Evolutionary conservation across 495 filamentous ascomycete genomes (phyloP).

Genomic region (Astrothelium subdiscretum): DNA sequence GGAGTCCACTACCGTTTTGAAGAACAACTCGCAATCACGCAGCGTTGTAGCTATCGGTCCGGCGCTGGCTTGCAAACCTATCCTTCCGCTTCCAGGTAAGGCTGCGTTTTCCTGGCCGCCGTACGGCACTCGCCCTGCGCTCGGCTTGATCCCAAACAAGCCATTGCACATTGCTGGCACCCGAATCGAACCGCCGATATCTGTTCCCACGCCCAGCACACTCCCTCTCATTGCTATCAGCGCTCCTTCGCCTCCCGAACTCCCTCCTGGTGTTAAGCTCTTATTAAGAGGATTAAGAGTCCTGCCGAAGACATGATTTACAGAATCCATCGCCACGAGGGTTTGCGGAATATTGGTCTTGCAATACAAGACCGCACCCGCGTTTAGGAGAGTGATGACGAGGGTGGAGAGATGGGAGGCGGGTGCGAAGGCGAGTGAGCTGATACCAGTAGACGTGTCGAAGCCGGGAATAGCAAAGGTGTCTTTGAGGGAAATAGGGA

Average conservation of each 20-base stretch:
- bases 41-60: slow-evolving; percentile 27
- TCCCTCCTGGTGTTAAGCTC: slow-evolving; percentile 41
- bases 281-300: slow-evolving; percentile 28
- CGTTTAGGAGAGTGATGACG: slow-evolving; percentile 24
- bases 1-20: slow-evolving; percentile 18
- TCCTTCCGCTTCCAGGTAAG: slow-evolving; percentile 13
- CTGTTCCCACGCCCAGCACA: slow-evolving; percentile 39
- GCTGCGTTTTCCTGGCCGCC: slow-evolving; percentile 35
- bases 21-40: slow-evolving; percentile 30
- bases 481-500: slow-evolving; percentile 32
- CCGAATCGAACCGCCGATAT: slow-evolving; percentile 61
- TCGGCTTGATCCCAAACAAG: slow-evolving; percentile 48
- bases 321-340: slow-evolving; percentile 29
- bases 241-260: slow-evolving; percentile 46
- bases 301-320: slow-evolving; percentile 34
- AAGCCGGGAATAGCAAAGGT: slow-evolving; percentile 27
- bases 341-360: slow-evolving; percentile 37
- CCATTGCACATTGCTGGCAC: slow-evolving; percentile 56
- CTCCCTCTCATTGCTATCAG: slow-evolving; percentile 28
- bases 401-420: slow-evolving; percentile 19
- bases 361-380: slow-evolving; percentile 33
- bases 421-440: slow-evolving; percentile 24
- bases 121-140: slow-evolving; percentile 43
- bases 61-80: slow-evolving; percentile 25
- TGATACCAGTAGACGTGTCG: slow-evolving; percentile 27